Evolutionary conservation across 106 monocot species (phyloP).

Genomic region (Dactylorhiza incarnata): DNA sequence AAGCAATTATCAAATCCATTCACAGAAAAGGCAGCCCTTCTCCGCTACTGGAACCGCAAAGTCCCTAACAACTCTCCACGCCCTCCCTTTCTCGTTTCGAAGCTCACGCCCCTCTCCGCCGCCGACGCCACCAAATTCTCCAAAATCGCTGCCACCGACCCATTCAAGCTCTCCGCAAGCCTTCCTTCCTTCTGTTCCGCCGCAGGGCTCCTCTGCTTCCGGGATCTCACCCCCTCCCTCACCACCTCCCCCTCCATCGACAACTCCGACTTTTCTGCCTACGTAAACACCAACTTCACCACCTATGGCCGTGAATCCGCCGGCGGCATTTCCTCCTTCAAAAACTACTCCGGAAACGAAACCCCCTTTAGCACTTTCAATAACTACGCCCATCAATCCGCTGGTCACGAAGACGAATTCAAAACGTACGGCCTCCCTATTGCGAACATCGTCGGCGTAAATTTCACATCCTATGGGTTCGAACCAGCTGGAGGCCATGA

Average conservation of each 20-base stretch:
- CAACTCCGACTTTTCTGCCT: constrained; percentile 32
- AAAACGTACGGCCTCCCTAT: constrained; percentile 23
- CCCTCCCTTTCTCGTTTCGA: constrained; percentile 58
- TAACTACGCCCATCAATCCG: constrained; percentile 54
- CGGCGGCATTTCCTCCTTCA: constrained; percentile 46
- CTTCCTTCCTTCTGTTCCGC: constrained; percentile 52
- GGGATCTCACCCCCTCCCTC: background rate
- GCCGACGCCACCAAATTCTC: constrained; percentile 31
- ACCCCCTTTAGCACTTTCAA: constrained; percentile 34
- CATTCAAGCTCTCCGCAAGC: constrained; percentile 11
- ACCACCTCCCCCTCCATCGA: background rate
- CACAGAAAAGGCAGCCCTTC: constrained; percentile 41
- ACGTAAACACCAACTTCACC: constrained; percentile 54
- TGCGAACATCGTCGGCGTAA: constrained; percentile 51
- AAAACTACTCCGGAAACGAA: constrained; percentile 43
- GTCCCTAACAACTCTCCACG: constrained; percentile 32
- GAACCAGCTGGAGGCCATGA: constrained; percentile 35
- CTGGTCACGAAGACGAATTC: constrained; percentile 38
- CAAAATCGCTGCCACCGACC: constrained; percentile 20
- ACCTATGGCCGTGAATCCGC: constrained; percentile 48
- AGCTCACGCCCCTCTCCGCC: constrained; percentile 69
- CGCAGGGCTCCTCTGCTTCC: constrained; percentile 3
- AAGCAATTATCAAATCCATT: constrained; percentile 28
- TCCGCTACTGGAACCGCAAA: constrained; percentile 78
- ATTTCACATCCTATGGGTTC: constrained; percentile 68